Base-by-base conservation (phyloP, 768 basidiomycete species). In the Nevesoporus exiguus region DNA sequence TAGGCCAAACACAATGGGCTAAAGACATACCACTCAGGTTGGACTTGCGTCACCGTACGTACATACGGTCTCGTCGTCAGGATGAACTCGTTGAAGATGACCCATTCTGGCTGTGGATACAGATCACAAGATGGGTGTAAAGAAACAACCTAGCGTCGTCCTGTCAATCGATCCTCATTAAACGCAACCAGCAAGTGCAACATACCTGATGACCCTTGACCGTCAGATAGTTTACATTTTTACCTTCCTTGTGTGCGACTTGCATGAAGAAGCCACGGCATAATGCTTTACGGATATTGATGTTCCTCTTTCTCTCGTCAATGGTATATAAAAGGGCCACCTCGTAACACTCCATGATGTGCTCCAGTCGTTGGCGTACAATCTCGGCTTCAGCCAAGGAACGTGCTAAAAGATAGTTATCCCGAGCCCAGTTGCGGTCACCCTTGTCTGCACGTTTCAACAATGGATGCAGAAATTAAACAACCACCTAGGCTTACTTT, bases 141-240 rank as follows among this genome's bases (percentile, higher is more conserved):
- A 25, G 29, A 49, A 29, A 66, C 63, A 24, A 56, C 45, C 64
- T 69, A 34, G n/a, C 29, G 7, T 3, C 33, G 6, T 7, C 31
- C 8, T n/a, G 41, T 54, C 37, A 60, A 37, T 36, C 3, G 31
- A 6, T 8, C n/a, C 37, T 19, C 7, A 3, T n/a, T 19, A 1
- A 24, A 42, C 3, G 11, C 27, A 43, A 17, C 31, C 1, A 30
- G 46, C 14, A 30, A 7, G 24, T 11, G 17, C 29, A 17, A 66
- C 80, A 22, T 58, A 83, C 90, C 76, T 97, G 95, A 60, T 95
- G 90, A 68, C 98, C 95, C 74, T 97, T 98, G 54, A 97, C 85
- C 0, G 95, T 99, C 56, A 87, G 56, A 66, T 99, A 98, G 51
- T 78, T 81, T 3, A 85, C 83, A 70, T 91, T 93, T 68, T 92